Conservation (phyloP, 371 early-diverging fungal genomes). For the Paramicrosporidium saccamoebae region DNA sequence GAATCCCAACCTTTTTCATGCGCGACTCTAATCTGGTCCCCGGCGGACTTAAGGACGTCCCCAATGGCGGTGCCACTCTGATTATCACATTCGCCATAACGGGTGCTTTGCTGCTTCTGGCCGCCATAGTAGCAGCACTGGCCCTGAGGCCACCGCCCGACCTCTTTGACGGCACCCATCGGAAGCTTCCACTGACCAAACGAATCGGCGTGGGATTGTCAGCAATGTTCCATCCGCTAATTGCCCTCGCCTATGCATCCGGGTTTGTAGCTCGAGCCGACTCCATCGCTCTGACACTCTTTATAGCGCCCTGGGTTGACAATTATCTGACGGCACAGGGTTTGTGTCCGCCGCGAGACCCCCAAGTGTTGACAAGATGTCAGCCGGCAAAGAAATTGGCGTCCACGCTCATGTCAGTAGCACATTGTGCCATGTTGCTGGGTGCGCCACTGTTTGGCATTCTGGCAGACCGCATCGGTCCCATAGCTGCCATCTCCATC, state of each 20-base stretch:
- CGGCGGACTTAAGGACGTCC: no score
- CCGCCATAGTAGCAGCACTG: no score
- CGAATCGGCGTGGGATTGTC: no score
- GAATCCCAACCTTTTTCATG: no score
- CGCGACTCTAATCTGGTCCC: no score
- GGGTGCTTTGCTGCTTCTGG: no score
- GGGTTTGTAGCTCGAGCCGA: conserved; percentile 35
- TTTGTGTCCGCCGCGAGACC: conserved; percentile 10
- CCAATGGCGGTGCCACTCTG: no score
- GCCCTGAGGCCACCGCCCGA: no score
- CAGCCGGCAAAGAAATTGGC: conserved; percentile 11
- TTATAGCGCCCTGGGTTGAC: conserved; percentile 32
- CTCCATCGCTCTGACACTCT: conserved; percentile 27
- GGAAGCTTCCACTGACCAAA: no score
- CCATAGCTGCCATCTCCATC: conserved; percentile 11
- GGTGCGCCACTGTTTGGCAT: conserved; percentile 23
- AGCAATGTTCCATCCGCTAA: no score
- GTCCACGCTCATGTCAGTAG: conserved; percentile 20
- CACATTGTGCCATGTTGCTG: conserved; percentile 24
- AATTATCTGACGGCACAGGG: conserved; percentile 16
- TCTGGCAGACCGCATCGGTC: conserved; percentile 9
- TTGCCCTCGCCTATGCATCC: conserved; percentile 16
- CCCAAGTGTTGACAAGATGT: conserved; percentile 7
- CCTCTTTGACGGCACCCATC: no score
- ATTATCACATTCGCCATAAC: no score